Evolutionary conservation across 2,329 filamentous ascomycete species (phyloP), one percentile per base, ranked within the genome.

Genomic region (Teratosphaeria epicoccoides): DNA sequence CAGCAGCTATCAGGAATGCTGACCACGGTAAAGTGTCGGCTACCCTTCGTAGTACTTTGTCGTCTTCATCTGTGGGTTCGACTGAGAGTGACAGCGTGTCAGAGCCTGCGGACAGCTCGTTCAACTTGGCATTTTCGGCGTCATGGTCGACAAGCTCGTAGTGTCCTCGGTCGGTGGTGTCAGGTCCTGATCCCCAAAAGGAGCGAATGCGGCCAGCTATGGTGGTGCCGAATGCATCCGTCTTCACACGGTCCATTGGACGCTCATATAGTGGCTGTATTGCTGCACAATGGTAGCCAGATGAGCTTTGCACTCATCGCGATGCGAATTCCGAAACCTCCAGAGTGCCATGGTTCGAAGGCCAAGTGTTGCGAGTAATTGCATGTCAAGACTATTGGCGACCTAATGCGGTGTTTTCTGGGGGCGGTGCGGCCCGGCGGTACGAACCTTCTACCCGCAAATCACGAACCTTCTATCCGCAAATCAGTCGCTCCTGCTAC

Each of bases 1-100:
- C 71, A 50, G 74, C 63, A 24, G 73, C 72, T 49, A 76, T 68
- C 10, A 73, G 62, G 58, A 72, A 73, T 10, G 72, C 71, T 23
- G 67, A 66, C 66, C 71, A 72, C 46, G 72, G 72, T 3, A 76
- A 66, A 49, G 65, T 66, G 58, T 74, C 74, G 43, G 71, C 67
- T 14, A 76, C 68, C 52, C 71, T 70, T 52, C 72, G 66, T 22
- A 76, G 64, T 2, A 68, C 71, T 37, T 59, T 62, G 54, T 68
- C 64, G 57, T 76, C 73, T 44, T 73, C 69, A 11, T 68, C 66
- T 9, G 72, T 73, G 2, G 72, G 73, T 6, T 24, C 24, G 24
- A 29, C 11, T 4, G n/a, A 17, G n/a, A 17, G 6, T 40, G n/a
- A 20, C 9, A 17, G 33, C 4, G n/a, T 20, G 4, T n/a, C 17